A percentile compares a stretch with the other conserved stretches of the same genome.
phyloP scores from a whole-genome alignment of 768 basidiomycete species.

The Russula emetica region DNA sequence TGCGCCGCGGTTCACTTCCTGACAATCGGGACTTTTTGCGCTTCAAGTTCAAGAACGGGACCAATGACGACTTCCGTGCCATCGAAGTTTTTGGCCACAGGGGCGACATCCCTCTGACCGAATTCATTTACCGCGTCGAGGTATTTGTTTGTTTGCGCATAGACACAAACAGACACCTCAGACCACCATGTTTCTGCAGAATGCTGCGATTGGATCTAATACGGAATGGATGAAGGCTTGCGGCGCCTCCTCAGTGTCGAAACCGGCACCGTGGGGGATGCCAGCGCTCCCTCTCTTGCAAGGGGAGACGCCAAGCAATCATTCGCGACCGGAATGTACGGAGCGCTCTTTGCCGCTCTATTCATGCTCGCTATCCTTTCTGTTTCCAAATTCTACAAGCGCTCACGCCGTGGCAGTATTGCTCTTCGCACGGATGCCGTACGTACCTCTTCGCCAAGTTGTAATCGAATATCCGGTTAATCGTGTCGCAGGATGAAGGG shows the following conservation, averaged over 20 bases:
- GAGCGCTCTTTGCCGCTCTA: conserved; percentile 26
- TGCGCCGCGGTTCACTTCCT: conserved; percentile 68
- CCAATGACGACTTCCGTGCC: conserved; percentile 55
- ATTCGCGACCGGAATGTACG: conserved; percentile 22
- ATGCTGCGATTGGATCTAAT: conserved; percentile 44
- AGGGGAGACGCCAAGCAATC: conserved; percentile 1
- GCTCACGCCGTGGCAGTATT: conserved; percentile 20
- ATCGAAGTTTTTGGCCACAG: conserved; percentile 72
- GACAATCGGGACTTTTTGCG: conserved; percentile 78
- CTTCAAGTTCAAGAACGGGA: conserved; percentile 84
- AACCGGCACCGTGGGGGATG: conserved; percentile 7
- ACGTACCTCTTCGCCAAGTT: conserved; percentile 1
- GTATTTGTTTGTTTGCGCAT: conserved; percentile 37
- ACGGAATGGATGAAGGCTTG: conserved; percentile 45
- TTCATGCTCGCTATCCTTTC: conserved; percentile 24
- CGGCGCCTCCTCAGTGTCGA: conserved; percentile 27
- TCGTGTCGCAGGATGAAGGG: conserved; percentile 16
- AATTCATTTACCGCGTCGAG: conserved; percentile 81
- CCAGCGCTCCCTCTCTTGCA: conserved; percentile 20
- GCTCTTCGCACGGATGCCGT: conserved; percentile 18
- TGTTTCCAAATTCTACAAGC: conserved; percentile 21
- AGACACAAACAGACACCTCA: not conserved
- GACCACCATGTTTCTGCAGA: conserved; percentile 32
- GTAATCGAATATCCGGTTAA: conserved; percentile 2
- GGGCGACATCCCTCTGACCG: conserved; percentile 74